Conservation (phyloP, 2,329 filamentous ascomycete species). For the Elsinoe australis region DNA sequence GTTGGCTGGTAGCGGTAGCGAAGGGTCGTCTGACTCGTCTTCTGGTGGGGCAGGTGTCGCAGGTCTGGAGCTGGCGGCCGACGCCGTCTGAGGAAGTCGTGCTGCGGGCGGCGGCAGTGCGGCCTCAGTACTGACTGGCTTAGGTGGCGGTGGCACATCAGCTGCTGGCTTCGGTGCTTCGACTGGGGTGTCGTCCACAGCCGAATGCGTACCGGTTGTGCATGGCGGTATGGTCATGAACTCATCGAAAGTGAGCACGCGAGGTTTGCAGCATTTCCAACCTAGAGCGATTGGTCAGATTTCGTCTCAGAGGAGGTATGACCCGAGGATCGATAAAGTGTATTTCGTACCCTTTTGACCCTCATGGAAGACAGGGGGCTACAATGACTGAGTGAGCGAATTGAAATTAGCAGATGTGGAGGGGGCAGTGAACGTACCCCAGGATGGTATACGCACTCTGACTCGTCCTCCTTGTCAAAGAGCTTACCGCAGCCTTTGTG, state of each 20-base stretch:
- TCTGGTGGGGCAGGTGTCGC: slow-evolving; percentile 53
- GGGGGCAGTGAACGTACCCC: slow-evolving; percentile 37
- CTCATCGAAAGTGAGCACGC: slow-evolving; percentile 95
- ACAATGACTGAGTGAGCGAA: slow-evolving; percentile 17
- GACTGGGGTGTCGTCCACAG: slow-evolving; percentile 63
- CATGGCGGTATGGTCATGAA: slow-evolving; percentile 90
- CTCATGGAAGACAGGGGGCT: slow-evolving; percentile 79
- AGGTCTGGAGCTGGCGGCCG: slow-evolving; percentile 16
- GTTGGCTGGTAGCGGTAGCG: slow-evolving; percentile 62
- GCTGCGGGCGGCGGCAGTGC: slow-evolving; percentile 19
- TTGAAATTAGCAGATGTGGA: background rate
- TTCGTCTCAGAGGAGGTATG: too few relatives aligned
- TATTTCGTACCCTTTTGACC: slow-evolving; percentile 97
- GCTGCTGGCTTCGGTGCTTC: slow-evolving; percentile 23
- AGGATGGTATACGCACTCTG: slow-evolving; percentile 79
- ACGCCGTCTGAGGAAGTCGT: slow-evolving; percentile 22
- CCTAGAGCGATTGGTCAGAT: too few relatives aligned
- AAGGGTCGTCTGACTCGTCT: slow-evolving; percentile 81
- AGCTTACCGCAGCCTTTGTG: slow-evolving; percentile 91
- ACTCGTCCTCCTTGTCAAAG: slow-evolving; percentile 71
- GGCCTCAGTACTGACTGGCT: slow-evolving; percentile 2
- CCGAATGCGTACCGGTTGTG: slow-evolving; percentile 86
- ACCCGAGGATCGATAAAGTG: too few relatives aligned
- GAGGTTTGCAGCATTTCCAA: slow-evolving; percentile 98
- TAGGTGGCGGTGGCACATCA: background rate